Evolutionary conservation across 148 eudicot species (phyloP), one percentile per base, ranked within the genome.

Genomic region (Camellia lanceoleosa): DNA sequence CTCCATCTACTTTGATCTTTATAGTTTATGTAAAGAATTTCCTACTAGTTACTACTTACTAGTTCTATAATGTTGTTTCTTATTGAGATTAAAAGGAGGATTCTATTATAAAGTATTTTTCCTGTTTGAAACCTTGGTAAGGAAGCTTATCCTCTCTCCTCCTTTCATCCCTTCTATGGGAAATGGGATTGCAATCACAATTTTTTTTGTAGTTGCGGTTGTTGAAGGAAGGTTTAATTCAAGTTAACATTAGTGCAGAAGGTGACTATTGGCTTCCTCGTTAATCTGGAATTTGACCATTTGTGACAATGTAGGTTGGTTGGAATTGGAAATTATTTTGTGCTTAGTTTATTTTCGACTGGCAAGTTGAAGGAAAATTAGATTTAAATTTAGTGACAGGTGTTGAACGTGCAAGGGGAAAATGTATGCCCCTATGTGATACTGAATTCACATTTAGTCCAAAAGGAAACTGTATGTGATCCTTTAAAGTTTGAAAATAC

Each of bases 81-180:
- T 10, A 13, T 56, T 59, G 43, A 30, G 74, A n/a, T 71, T 58
- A 23, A 38, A 19, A 12, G 43, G 19, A 56, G 59, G 58, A 58
- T 62, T 30, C 66, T 61, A 20, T 3, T 30, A 10, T 66, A 23
- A 38, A 64, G 73, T 65, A 42, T 19, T 65, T 80, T 62, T 66
- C 70, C 56, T 18, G 43, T 80, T 78, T 68, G 63, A 59, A 54
- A 42, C 75, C 49, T 49, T 55, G 65, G 23, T 56, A 30, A 68
- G 41, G 61, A 73, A 54, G 10, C 61, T 3, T 20, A 15, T 73
- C 19, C 9, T 73, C 23, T 20, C 61, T 42, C 42, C 62, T 16
- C 54, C 46, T 54, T 23, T 65, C 44, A 7, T 73, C 38, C 63
- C n/a, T 23, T 10, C 44, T 77, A 47, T 41, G 23, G 52, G 63